Percentiles rank a stretch among this genome's conserved stretches.
phyloP scores from a whole-genome alignment of 1,284 basidiomycete species.

The Cutaneotrichosporon mucoides region DNA sequence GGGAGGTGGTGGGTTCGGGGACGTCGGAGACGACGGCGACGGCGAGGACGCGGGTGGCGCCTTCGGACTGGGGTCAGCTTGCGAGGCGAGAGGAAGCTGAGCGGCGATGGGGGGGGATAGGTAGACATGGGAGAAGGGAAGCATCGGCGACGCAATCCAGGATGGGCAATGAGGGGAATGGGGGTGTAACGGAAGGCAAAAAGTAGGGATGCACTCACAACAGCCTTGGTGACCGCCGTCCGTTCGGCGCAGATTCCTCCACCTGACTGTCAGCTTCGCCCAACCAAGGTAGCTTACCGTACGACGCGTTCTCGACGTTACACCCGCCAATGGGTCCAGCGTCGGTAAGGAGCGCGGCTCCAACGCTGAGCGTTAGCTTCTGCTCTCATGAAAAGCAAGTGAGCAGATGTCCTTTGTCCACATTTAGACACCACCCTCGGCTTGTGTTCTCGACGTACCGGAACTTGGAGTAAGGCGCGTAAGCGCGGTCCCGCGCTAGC shows the following conservation, averaged over 20 bases:
- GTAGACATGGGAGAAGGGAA: too few species aligned
- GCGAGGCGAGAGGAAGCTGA: neutral
- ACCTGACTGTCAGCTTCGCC: conserved; percentile 34
- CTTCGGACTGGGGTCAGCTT: conserved; percentile 64
- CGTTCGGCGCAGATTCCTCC: conserved; percentile 76
- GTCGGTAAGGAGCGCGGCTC: conserved; percentile 68
- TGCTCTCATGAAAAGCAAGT: too few species aligned
- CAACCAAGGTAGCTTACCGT: too few species aligned
- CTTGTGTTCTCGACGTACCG: conserved; percentile 44
- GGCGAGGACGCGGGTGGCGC: conserved; percentile 61
- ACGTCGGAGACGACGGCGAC: conserved; percentile 76
- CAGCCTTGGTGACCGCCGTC: conserved; percentile 59
- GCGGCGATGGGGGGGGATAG: too few species aligned
- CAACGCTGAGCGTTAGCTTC: conserved; percentile 55
- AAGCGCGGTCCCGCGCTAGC: conserved; percentile 58
- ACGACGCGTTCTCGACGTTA: conserved; percentile 88
- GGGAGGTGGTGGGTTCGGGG: conserved; percentile 58
- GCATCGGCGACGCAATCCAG: too few species aligned
- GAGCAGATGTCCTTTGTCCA: too few species aligned
- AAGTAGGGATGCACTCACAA: conserved; percentile 9
- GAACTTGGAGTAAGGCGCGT: conserved; percentile 78
- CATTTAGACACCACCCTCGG: too few species aligned
- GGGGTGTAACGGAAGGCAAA: too few species aligned
- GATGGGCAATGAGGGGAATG: too few species aligned
- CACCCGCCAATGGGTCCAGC: conserved; percentile 71